phyloP scores from a whole-genome alignment of 192 early-diverging fungal genomes.

The Phlyctochytrium planicorne region DNA sequence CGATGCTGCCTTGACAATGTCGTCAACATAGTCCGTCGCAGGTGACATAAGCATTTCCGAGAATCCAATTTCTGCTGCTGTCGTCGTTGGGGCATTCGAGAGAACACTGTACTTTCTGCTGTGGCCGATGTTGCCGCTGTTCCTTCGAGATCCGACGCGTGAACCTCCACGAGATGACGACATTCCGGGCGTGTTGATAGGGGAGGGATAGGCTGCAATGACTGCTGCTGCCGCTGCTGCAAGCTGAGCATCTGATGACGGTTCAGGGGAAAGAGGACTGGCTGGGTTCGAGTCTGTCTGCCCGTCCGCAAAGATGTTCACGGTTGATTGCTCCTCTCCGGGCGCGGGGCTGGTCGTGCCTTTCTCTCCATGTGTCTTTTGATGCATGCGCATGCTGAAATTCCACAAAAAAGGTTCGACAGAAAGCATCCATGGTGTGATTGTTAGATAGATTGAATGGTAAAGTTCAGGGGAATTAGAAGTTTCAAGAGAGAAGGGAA shows the following conservation, averaged over 20 bases:
- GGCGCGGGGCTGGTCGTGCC: not conserved
- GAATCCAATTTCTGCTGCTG: not conserved
- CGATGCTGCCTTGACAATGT: not conserved
- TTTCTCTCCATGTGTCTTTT: not conserved
- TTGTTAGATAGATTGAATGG: too few relatives aligned
- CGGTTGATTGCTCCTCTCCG: not conserved
- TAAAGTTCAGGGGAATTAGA: too few relatives aligned
- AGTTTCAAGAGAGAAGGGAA: too few relatives aligned
- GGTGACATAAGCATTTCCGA: not conserved
- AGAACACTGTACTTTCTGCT: not conserved
- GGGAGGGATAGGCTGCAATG: not conserved
- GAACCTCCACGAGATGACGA: not conserved
- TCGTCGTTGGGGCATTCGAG: not conserved
- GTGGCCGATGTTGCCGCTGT: not conserved
- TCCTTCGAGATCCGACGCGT: not conserved
- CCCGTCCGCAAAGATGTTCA: too few relatives aligned
- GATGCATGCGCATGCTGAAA: slow-evolving; percentile 1
- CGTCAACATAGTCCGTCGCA: not conserved
- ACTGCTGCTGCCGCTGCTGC: not conserved
- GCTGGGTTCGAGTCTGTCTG: too few relatives aligned
- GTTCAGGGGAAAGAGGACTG: too few relatives aligned
- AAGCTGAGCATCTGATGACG: too few relatives aligned
- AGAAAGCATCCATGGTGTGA: too few relatives aligned
- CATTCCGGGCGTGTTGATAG: not conserved
- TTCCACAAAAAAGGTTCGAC: too few relatives aligned